Percentiles rank a stretch among this genome's conserved stretches.
These are phyloP conservation scores for Taphrina flavorubra DNA, from an alignment of 1,139 yeast genomes.

Conservation along the genomic window DNA sequence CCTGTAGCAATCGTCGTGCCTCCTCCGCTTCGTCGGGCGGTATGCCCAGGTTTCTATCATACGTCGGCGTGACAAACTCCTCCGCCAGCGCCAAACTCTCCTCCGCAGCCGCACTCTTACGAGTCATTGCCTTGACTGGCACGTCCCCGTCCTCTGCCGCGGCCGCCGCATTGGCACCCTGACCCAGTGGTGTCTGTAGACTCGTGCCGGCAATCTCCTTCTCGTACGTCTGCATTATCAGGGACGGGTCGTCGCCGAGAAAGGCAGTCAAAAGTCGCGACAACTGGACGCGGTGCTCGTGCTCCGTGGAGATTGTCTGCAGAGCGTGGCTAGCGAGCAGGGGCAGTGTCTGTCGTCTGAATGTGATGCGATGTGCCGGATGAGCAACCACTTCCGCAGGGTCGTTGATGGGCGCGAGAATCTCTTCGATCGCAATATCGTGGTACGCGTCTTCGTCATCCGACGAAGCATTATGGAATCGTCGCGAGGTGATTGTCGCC, in stretches of 20 bases:
- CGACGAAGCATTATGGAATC: slow-evolving; percentile 6
- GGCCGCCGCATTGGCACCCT: slow-evolving; percentile 4
- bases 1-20: slow-evolving; percentile 40
- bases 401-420: slow-evolving; percentile 39
- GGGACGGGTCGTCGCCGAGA: slow-evolving; percentile 40
- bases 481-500: slow-evolving; percentile 11
- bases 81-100: slow-evolving; percentile 24
- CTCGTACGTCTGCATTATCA: slow-evolving; percentile 27
- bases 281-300: slow-evolving; percentile 36
- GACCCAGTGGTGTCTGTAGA: slow-evolving; percentile 15
- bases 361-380: slow-evolving; percentile 31
- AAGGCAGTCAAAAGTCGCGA: slow-evolving; percentile 37
- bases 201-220: slow-evolving; percentile 26
- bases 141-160: slow-evolving; percentile 2
- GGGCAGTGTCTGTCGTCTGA: slow-evolving; percentile 29
- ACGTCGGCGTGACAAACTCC: slow-evolving; percentile 21
- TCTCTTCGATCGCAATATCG: slow-evolving; percentile 36
- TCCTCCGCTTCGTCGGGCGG: slow-evolving; percentile 38
- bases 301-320: slow-evolving; percentile 37
- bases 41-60: slow-evolving; percentile 39
- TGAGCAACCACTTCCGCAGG: slow-evolving; percentile 41
- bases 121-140: slow-evolving; percentile 32
- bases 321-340: slow-evolving; percentile 40
- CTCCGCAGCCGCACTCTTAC: slow-evolving; percentile 29
- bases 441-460: slow-evolving; percentile 41